Base-by-base conservation (phyloP, 129 eudicot species). In the Flaveria brownii region DNA sequence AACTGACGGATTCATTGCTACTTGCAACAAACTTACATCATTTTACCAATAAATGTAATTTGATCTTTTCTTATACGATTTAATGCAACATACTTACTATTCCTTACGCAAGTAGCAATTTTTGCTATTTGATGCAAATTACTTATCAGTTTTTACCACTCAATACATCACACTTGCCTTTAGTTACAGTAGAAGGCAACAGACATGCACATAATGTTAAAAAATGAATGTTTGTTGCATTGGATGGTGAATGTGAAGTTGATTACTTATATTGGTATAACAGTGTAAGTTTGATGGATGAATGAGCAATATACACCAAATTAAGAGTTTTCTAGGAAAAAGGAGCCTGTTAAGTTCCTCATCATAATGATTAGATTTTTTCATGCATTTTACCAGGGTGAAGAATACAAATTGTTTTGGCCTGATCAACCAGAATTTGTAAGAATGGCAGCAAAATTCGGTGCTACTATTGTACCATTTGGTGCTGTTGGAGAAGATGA, bases 391-490 rank as follows among this genome's bases (percentile, higher is more conserved):
- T 61, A 54, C 54, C 63, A 88, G 87, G 95, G 92, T 68, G 97
- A 91, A 72, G 70, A 81, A 7, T 88, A 88, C 78, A 77, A 85
- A 39, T 41, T 91, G 52, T 86, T 88, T 82, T 91, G 97, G 95
- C 94, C 94, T 63, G 95, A 91, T 15, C 84, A 83, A 59, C 91
- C 97, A 3, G 97, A 91, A 82, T 86, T 88, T 77, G 97, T 91
- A 15, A 82, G 97, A 65, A 86, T 86, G 89, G 97, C 97, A 51
- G 85, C 85, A 13, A 83, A 65, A 63, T 91, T 84, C 73, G 94
- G 97, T 50, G 97, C 88, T 33, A 88, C 86, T 8, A 91, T 91
- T 12, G 80, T 91, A 59, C 97, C 97, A 22, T 91, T 91, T 83
- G 97, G 97, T 71, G 90, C 51, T 41, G 84, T 88, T 30, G 97